A percentile compares a stretch with the other conserved stretches of the same genome.
Evolutionary conservation across 345 rosid genomes (phyloP).

Genomic region (Pistacia integerrima): DNA sequence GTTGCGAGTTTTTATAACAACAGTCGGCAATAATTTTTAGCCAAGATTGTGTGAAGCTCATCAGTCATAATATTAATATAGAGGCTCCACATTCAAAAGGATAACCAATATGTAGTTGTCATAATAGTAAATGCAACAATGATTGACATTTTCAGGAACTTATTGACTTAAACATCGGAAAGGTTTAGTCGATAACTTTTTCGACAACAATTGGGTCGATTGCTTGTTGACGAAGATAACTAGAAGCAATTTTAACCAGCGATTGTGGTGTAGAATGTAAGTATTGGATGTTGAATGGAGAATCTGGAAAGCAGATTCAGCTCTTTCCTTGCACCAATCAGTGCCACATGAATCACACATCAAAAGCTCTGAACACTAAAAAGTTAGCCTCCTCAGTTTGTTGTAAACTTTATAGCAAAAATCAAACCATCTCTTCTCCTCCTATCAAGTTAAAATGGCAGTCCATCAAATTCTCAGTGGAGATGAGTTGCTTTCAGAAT

Average conservation of each 20-base stretch:
- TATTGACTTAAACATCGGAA: background rate
- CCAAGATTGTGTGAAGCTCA: background rate
- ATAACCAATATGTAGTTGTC: background rate
- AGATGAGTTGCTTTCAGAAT: slow-evolving; percentile 11
- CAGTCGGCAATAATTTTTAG: background rate
- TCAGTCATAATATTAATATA: background rate
- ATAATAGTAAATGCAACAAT: background rate
- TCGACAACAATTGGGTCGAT: too few relatives aligned
- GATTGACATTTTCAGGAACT: background rate
- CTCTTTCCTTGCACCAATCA: background rate
- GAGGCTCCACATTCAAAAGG: background rate
- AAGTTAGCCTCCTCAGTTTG: background rate
- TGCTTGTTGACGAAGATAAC: background rate
- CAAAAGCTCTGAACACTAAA: background rate
- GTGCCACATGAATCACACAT: slow-evolving; percentile 13
- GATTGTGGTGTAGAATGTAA: background rate
- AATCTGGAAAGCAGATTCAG: background rate
- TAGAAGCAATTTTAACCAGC: background rate
- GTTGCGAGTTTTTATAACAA: too few relatives aligned
- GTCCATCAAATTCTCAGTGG: slow-evolving; percentile 1
- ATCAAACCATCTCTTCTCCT: background rate
- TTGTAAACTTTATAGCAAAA: background rate
- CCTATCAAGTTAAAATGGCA: background rate
- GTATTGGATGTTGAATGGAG: background rate
- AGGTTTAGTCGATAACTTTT: too few relatives aligned